Base-by-base conservation (phyloP, 2,329 filamentous ascomycete species). In the Verticillium longisporum region DNA sequence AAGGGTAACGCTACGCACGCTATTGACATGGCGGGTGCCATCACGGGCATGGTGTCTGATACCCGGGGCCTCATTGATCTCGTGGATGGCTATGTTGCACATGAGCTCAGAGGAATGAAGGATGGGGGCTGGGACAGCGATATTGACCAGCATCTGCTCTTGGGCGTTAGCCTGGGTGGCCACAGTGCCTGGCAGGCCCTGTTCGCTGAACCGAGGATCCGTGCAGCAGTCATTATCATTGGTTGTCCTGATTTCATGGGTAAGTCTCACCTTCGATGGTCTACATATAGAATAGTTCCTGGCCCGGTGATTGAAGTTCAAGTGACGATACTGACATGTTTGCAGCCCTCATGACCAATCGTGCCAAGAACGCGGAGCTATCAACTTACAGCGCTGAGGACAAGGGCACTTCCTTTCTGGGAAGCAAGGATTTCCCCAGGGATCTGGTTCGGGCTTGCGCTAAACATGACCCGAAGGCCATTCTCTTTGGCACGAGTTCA, bases 161-260 rank as follows among this genome's bases (percentile, higher is more conserved):
- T 96, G 45, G 95, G 95, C 0, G 85, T 96, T 61, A 94, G 90
- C 31, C 78, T 98, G 1, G 95, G 95, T 6, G 95, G 91, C 0
- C 95, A 98, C 73, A 86, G 89, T 13, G 88, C 89, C 1, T 98
- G 94, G 92, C 89, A 96, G 70, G 83, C 87, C 33, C 75, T 97
- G 62, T 83, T 97, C 55, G 83, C 86, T 41, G 93, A 98, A 63
- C 85, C 88, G 18, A 83, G 92, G 65, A 83, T 98, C 60, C 88
- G 82, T n/a, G 88, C 90, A 0, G 92, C 85, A 1, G 86, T 96
- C 7, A 81, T 90, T 2, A 83, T 97, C 31, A 90, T 98, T 59
- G 95, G 94, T 1, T 97, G 92, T 73, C 92, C 93, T 1, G 94
- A 99, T 74, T 97, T 91, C 68, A 85, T 88, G 65, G 80, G 90